phyloP scores from a whole-genome alignment of 2,329 filamentous ascomycete genomes.

The Graphilbum fragrans region DNA sequence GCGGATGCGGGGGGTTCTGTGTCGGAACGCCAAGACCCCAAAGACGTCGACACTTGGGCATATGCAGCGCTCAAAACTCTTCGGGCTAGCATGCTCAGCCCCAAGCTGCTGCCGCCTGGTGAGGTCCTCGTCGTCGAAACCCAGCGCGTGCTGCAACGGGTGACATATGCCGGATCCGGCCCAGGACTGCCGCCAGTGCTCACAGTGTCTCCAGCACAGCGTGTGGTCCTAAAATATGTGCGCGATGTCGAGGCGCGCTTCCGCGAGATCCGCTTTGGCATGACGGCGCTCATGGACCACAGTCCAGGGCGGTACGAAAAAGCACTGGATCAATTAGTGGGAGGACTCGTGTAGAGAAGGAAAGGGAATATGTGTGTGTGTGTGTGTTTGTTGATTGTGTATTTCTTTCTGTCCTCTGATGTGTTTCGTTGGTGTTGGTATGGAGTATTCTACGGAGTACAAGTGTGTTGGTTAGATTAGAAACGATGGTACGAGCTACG shows the following conservation, averaged over 20 bases:
- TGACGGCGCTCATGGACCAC: conserved; percentile 65
- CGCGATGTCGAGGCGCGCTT: conserved; percentile 59
- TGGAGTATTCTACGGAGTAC: no score
- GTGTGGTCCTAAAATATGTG: conserved; percentile 59
- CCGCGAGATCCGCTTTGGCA: conserved; percentile 57
- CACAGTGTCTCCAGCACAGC: conserved; percentile 42
- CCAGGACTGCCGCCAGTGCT: background rate
- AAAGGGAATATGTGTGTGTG: background rate
- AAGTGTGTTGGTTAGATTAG: no score
- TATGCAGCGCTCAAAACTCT: conserved; percentile 54
- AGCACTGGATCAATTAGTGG: conserved; percentile 45
- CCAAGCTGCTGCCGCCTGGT: conserved; percentile 62
- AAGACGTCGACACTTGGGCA: conserved; percentile 55
- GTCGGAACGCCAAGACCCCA: conserved; percentile 17
- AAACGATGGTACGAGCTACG: no score
- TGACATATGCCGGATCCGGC: conserved; percentile 40
- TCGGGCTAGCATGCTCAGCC: conserved; percentile 53
- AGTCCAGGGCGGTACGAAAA: conserved; percentile 64
- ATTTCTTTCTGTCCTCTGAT: background rate
- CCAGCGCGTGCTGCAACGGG: conserved; percentile 52
- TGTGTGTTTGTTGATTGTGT: background rate
- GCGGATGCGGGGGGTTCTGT: background rate
- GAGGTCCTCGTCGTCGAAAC: conserved; percentile 66
- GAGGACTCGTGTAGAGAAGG: background rate
- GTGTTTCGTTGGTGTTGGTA: no score